Percentiles rank a stretch among this genome's conserved stretches.
Conservation (phyloP, 768 basidiomycete genomes). For the Russula olivacea region DNA sequence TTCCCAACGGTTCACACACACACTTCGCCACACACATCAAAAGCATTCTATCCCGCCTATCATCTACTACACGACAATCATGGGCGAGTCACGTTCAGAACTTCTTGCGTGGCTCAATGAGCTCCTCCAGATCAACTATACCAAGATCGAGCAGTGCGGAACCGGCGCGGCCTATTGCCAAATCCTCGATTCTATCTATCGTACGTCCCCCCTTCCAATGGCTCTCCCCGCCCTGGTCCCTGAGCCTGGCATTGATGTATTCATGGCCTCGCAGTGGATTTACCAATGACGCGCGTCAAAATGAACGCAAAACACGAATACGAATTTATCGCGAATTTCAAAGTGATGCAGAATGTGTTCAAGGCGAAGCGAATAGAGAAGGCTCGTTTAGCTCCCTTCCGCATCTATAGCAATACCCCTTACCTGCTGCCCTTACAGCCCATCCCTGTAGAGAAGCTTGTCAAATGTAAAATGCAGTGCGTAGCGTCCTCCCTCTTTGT, state of each 20-base stretch:
- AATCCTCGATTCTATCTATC: slow-evolving; percentile 90
- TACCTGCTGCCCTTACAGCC: slow-evolving; percentile 46
- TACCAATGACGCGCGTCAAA: slow-evolving; percentile 90
- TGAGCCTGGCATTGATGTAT: background rate
- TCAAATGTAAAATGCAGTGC: slow-evolving; percentile 99
- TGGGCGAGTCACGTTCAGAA: slow-evolving; percentile 79
- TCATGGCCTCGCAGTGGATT: slow-evolving; percentile 54
- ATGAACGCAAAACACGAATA: slow-evolving; percentile 95
- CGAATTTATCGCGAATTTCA: slow-evolving; percentile 93
- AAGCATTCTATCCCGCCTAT: slow-evolving; percentile 7
- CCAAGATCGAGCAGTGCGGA: slow-evolving; percentile 89
- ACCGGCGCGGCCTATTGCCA: slow-evolving; percentile 93
- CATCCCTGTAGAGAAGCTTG: slow-evolving; percentile 88
- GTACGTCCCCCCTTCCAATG: slow-evolving; percentile 39
- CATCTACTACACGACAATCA: slow-evolving; percentile 27
- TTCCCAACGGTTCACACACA: background rate
- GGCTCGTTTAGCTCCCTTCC: slow-evolving; percentile 38
- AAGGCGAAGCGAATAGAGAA: slow-evolving; percentile 92
- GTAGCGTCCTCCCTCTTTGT: slow-evolving; percentile 32
- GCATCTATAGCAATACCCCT: background rate
- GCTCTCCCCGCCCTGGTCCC: background rate
- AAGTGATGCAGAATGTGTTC: slow-evolving; percentile 90
- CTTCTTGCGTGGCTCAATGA: slow-evolving; percentile 92
- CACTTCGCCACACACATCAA: background rate
- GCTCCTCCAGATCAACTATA: slow-evolving; percentile 83